These are phyloP conservation scores for Phialophora verrucosa DNA, from an alignment of 2,329 filamentous ascomycete species.

Conservation along the genomic window DNA sequence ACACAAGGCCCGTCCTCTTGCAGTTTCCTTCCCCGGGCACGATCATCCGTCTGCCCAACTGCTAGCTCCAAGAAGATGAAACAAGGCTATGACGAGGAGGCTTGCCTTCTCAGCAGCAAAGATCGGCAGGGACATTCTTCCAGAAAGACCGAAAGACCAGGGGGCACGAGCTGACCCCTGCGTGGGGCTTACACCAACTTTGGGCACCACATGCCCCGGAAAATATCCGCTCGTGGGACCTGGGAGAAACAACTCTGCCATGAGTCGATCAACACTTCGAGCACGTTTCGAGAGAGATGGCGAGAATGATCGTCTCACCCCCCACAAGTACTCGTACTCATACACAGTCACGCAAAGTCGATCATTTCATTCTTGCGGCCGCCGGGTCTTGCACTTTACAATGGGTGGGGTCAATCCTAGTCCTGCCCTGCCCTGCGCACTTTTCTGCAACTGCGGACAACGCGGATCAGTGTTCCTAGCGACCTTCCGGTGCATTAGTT, in stretches of 20 bases:
- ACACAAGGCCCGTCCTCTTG: neutral
- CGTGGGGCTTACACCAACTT: slow-evolving; percentile 1
- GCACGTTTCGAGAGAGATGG: neutral
- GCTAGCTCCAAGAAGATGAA: neutral
- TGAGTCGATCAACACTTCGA: neutral
- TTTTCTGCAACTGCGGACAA: neutral
- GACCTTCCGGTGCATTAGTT: neutral
- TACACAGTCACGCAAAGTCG: neutral
- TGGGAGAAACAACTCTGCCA: neutral
- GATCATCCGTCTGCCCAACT: neutral
- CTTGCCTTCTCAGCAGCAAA: slow-evolving; percentile 6
- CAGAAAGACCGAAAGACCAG: slow-evolving; percentile 4
- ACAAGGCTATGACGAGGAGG: slow-evolving; percentile 13
- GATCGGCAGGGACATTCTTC: slow-evolving; percentile 22
- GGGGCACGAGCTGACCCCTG: neutral
- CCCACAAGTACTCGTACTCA: neutral
- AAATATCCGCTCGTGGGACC: neutral
- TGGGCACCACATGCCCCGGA: slow-evolving; percentile 1
- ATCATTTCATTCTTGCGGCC: neutral
- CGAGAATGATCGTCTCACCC: neutral
- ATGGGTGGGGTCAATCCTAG: neutral
- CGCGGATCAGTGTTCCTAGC: neutral
- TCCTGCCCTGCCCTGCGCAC: too few species aligned
- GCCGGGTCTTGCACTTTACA: neutral
- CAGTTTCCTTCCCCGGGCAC: slow-evolving; percentile 4